Conservation (phyloP, 495 filamentous ascomycete species). For the Aspergillus campestris region DNA sequence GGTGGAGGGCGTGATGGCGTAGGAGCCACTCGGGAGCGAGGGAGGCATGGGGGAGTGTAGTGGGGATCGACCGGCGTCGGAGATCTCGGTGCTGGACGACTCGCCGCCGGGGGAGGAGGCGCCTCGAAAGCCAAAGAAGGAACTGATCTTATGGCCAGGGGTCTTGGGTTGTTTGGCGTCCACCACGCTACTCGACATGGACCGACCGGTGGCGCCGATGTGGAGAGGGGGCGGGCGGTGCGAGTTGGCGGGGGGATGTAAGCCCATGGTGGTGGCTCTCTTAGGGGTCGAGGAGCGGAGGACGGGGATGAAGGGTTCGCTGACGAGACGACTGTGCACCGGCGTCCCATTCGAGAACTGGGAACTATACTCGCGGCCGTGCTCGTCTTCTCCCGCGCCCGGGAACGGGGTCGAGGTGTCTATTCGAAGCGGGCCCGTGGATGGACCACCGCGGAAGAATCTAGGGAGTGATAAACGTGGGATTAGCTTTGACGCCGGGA, state of each 20-base stretch:
- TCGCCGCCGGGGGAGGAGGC: conserved; percentile 49
- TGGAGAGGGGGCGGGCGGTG: conserved; percentile 32
- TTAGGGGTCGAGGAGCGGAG: conserved; percentile 33
- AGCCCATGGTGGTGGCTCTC: conserved; percentile 37
- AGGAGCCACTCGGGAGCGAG: conserved; percentile 32
- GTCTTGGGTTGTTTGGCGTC: conserved; percentile 47
- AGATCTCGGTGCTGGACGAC: conserved; percentile 56
- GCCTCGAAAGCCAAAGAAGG: conserved; percentile 62
- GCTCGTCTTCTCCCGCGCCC: conserved; percentile 22
- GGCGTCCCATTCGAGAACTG: conserved; percentile 38
- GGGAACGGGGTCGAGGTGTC: conserved; percentile 28
- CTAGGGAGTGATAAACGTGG: conserved; percentile 22
- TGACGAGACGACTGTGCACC: conserved; percentile 37
- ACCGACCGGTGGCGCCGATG: conserved; percentile 26
- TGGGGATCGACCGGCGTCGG: conserved; percentile 52
- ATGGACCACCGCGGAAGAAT: conserved; percentile 28
- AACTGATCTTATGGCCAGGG: conserved; percentile 54
- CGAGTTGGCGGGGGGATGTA: conserved; percentile 23
- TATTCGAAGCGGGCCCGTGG: conserved; percentile 28
- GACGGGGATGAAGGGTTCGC: conserved; percentile 40
- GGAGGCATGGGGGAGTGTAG: conserved; percentile 49
- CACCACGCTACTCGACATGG: conserved; percentile 19
- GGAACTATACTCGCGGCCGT: conserved; percentile 22
- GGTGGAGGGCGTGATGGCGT: conserved; percentile 25
- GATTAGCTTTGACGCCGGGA: conserved; percentile 21